A percentile compares a stretch with the other conserved stretches of the same genome.
Conservation (phyloP, 331 rosid genomes). For the Ulmus americana region DNA sequence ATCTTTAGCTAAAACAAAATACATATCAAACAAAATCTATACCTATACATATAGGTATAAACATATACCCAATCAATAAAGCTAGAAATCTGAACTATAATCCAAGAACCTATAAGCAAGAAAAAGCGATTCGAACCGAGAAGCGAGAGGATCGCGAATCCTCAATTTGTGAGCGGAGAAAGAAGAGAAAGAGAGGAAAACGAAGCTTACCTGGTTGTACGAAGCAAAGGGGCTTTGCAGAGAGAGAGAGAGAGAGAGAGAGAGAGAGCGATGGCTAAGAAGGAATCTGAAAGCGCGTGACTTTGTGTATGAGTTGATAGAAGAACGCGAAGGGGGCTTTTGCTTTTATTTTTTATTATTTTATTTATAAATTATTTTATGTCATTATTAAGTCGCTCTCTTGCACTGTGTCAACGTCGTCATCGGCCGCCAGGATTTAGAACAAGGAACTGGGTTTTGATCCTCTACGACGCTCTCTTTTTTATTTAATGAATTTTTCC, state of each 20-base stretch:
- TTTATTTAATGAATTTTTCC: no score
- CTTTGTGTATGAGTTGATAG: neutral
- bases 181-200: neutral
- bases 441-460: neutral
- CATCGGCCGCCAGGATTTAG: neutral
- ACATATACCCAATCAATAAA: neutral
- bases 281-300: slow-evolving; percentile 8
- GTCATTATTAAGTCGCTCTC: neutral
- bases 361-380: neutral
- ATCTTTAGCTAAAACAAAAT: neutral
- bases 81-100: slow-evolving; percentile 8
- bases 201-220: neutral
- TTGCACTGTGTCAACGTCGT: neutral
- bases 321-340: neutral
- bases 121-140: neutral
- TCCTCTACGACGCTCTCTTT: neutral
- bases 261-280: slow-evolving; percentile 6
- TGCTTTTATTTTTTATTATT: neutral
- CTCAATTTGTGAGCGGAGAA: neutral
- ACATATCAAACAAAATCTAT: neutral
- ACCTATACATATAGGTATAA: neutral
- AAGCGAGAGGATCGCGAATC: slow-evolving; percentile 6
- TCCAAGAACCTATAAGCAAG: neutral
- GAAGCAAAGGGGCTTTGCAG: neutral
- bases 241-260: neutral